A percentile compares a stretch with the other conserved stretches of the same genome.
Evolutionary conservation across 352 stramenopile species (phyloP).

Genomic region (Peronospora farinosa): DNA sequence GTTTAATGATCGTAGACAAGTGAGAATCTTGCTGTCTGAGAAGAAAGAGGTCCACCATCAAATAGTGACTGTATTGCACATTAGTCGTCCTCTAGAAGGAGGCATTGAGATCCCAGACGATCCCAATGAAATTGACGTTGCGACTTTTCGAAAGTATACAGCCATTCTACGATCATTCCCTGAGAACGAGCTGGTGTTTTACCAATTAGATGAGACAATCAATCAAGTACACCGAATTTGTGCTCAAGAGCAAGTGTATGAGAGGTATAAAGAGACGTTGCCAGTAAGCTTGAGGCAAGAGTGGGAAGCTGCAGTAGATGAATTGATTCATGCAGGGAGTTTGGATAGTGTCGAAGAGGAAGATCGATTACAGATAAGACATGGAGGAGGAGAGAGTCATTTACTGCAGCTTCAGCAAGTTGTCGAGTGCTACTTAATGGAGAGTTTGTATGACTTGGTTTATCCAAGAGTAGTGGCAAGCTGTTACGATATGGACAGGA

Average conservation of each 20-base stretch:
- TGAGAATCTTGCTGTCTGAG: constrained; percentile 71
- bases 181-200: constrained; percentile 71
- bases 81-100: constrained; percentile 58
- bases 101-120: constrained; percentile 62
- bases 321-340: constrained; percentile 43
- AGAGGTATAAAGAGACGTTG: constrained; percentile 43
- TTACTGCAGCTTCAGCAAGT: constrained; percentile 70
- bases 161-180: constrained; percentile 71
- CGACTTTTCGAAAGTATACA: constrained; percentile 65
- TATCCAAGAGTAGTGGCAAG: constrained; percentile 46
- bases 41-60: constrained; percentile 48
- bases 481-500: constrained; percentile 42
- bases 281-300: constrained; percentile 43
- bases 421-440: constrained; percentile 78
- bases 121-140: constrained; percentile 65
- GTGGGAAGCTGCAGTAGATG: constrained; percentile 51
- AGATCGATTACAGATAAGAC: constrained; percentile 14
- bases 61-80: constrained; percentile 55
- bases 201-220: constrained; percentile 58
- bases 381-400: constrained; percentile 28
- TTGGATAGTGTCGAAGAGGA: constrained; percentile 38
- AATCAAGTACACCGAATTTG: constrained; percentile 56
- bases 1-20: constrained; percentile 50
- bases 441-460: constrained; percentile 50
- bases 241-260: constrained; percentile 35